A percentile compares a stretch with the other conserved stretches of the same genome.
These are phyloP conservation scores for Basipetospora sp. DNA, from an alignment of 2,329 filamentous ascomycete species.

Conservation along the genomic window DNA sequence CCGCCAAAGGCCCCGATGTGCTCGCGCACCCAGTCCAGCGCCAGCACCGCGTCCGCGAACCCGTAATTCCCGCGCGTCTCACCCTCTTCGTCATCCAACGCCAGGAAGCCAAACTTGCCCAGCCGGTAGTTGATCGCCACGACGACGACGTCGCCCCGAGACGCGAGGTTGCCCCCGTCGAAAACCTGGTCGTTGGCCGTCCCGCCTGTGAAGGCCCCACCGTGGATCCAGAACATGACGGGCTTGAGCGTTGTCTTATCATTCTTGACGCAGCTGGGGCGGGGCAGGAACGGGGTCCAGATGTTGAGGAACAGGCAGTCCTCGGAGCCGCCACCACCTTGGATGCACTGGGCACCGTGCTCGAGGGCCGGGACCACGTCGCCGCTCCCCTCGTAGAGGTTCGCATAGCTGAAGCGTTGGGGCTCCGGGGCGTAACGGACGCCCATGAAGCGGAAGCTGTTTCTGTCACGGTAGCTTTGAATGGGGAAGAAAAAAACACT, in stretches of 20 bases:
- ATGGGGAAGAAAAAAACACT: constrained; percentile 10
- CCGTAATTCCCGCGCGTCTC: constrained; percentile 49
- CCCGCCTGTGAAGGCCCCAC: constrained; percentile 40
- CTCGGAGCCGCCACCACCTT: constrained; percentile 19
- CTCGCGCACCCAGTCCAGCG: constrained; percentile 61
- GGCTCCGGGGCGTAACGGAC: constrained; percentile 25
- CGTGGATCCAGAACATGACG: constrained; percentile 58
- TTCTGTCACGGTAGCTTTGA: constrained; percentile 30
- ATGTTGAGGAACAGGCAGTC: constrained; percentile 32
- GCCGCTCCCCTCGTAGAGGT: constrained; percentile 17
- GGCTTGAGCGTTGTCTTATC: constrained; percentile 38
- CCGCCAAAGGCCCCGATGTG: constrained; percentile 68
- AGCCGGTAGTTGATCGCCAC: constrained; percentile 68
- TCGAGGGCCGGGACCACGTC: constrained; percentile 15
- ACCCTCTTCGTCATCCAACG: constrained; percentile 49
- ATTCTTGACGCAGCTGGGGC: constrained; percentile 11
- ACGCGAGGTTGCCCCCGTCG: constrained; percentile 33
- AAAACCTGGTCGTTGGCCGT: constrained; percentile 35
- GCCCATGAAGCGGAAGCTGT: constrained; percentile 33
- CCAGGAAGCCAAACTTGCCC: constrained; percentile 59
- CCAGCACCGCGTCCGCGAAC: constrained; percentile 57
- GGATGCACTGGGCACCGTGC: constrained; percentile 22
- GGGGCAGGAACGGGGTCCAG: constrained; percentile 26
- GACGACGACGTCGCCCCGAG: constrained; percentile 44
- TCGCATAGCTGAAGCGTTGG: constrained; percentile 24